A percentile compares a stretch with the other conserved stretches of the same genome.
phyloP scores from a whole-genome alignment of 495 filamentous ascomycete species.

The Astrocystis sublimbata region DNA sequence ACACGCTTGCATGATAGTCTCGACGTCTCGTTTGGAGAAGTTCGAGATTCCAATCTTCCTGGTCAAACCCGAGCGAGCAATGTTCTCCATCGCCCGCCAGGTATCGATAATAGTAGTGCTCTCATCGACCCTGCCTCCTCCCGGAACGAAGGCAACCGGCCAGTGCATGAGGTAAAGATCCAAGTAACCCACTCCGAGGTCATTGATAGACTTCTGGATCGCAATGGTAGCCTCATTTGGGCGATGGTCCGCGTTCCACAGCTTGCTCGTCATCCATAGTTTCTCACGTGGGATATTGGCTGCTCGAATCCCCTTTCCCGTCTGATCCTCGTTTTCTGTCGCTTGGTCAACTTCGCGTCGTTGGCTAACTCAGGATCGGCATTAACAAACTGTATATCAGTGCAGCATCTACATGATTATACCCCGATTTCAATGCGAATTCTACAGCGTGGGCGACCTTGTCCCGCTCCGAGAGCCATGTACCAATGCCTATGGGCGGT shows the following conservation, averaged over 20 bases:
- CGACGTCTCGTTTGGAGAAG: conserved; percentile 61
- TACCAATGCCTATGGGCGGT: conserved; percentile 54
- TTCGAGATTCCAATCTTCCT: conserved; percentile 70
- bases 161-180: conserved; percentile 75
- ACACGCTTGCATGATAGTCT: conserved; percentile 56
- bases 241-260: conserved; percentile 70
- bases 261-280: conserved; percentile 69
- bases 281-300: conserved; percentile 58
- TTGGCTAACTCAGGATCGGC: background rate
- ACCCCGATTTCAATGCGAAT: conserved; percentile 52
- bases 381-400: conserved; percentile 20
- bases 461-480: conserved; percentile 37
- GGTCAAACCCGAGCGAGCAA: conserved; percentile 50
- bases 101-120: conserved; percentile 50
- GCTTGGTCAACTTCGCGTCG: conserved; percentile 48
- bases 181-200: conserved; percentile 65
- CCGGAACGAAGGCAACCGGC: conserved; percentile 53
- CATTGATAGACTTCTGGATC: conserved; percentile 59
- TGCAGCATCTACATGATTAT: conserved; percentile 59
- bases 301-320: conserved; percentile 59
- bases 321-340: conserved; percentile 43
- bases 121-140: conserved; percentile 43
- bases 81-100: conserved; percentile 65
- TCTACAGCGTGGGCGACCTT: conserved; percentile 31
- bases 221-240: conserved; percentile 61